Evolutionary conservation across 2,329 filamentous ascomycete genomes (phyloP), one percentile per base, ranked within the genome.

Genomic region (Fusarium sp.): DNA sequence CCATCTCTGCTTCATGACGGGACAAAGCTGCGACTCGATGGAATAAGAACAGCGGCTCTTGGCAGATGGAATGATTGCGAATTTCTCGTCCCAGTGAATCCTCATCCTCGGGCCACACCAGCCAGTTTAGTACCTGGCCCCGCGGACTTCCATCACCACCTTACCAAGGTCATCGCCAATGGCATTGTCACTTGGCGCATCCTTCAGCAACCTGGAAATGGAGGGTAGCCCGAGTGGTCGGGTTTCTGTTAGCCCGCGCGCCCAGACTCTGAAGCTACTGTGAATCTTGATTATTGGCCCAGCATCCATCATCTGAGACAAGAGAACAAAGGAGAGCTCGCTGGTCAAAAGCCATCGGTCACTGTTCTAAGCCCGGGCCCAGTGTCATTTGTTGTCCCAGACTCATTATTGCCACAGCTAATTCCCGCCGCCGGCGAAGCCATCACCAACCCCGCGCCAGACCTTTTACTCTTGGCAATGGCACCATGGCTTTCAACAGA

Each of bases 181-280:
- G 24, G 58, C 37, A 22, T 27, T 37, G 22, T 47, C 38, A 45
- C 24, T 37, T 52, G 22, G 40, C 31, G 35, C 14, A 34, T 45
- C 64, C 38, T 50, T 20, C 40, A 38, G 29, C n/a, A 62, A 62
- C 22, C 34, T 50, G 20, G 34, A 64, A 47, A 34, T 58, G 65
- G 60, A 57, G 20, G 50, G 38, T 52, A 38, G 38, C 38, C 50
- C 38, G 50, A 64, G 24, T 50, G 45, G 37, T 34, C 29, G 52
- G 35, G 40, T 64, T 40, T 59, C 34, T 29, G 27, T 40, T 42
- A 34, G 40, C 24, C 31, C n/a, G n/a, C 60, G 34, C 31, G 31
- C 54, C 50, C 20, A 57, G 50, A 57, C 58, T 58, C 22, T 29
- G 59, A 37, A 50, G n/a, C 57, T 42, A 27, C 42, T 6, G 14